Conservation (phyloP, 352 stramenopile species). For the Pythium brachiatum region DNA sequence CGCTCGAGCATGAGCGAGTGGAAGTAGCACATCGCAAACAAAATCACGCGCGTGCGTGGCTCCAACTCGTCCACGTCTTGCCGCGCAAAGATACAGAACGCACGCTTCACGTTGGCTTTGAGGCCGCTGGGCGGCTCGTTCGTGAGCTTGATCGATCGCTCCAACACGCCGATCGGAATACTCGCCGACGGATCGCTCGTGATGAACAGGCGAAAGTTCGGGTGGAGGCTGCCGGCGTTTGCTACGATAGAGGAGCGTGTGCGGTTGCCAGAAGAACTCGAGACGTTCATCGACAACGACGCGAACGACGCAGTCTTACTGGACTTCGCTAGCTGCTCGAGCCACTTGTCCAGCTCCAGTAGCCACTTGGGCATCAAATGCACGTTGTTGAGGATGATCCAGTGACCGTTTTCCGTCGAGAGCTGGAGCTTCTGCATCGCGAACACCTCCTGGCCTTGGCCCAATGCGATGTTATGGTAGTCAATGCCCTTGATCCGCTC, state of each 20-base stretch:
- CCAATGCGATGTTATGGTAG: constrained; percentile 96
- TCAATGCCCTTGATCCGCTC: constrained; percentile 93
- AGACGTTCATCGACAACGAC: constrained; percentile 26
- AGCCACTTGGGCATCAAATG: constrained; percentile 95
- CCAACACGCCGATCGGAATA: constrained; percentile 88
- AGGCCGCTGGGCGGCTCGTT: constrained; percentile 85
- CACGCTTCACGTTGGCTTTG: constrained; percentile 88
- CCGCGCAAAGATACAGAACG: constrained; percentile 76
- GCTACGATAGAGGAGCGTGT: constrained; percentile 23
- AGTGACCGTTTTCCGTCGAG: constrained; percentile 90
- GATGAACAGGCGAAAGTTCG: constrained; percentile 86
- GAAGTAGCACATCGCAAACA: constrained; percentile 93
- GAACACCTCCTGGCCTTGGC: constrained; percentile 92
- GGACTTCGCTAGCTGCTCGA: constrained; percentile 77
- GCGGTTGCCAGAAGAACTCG: neutral
- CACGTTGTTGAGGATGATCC: constrained; percentile 95
- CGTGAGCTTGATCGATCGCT: constrained; percentile 89
- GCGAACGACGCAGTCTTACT: constrained; percentile 54
- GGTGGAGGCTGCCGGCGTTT: constrained; percentile 45
- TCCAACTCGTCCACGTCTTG: constrained; percentile 81
- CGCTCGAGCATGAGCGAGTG: constrained; percentile 91
- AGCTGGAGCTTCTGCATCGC: constrained; percentile 88
- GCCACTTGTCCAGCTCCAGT: constrained; percentile 89
- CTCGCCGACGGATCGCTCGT: constrained; percentile 82
- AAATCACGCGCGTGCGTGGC: constrained; percentile 78